Evolutionary conservation across 78 protist species (phyloP).

Genomic region (Pelomyxa schiedti): DNA sequence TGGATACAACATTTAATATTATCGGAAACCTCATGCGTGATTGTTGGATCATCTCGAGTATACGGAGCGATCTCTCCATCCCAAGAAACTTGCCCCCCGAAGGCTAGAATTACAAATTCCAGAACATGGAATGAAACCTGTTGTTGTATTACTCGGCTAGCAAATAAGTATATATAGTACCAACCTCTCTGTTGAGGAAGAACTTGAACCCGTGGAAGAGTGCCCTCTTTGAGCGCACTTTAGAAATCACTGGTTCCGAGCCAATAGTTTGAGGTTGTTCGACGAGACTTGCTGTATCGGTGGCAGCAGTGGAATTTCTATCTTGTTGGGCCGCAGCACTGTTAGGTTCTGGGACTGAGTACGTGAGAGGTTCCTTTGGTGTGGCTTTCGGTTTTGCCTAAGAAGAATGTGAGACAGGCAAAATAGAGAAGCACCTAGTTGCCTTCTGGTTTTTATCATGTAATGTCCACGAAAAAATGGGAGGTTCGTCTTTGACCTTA

Average conservation of each 20-base stretch:
- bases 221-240: no score
- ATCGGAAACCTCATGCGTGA: neutral
- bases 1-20: neutral
- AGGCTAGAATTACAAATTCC: slow-evolving; percentile 44
- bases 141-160: no score
- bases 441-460: no score
- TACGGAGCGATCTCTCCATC: slow-evolving; percentile 10
- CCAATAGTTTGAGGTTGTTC: no score
- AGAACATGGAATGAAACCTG: slow-evolving; percentile 42
- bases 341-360: slow-evolving; percentile 1
- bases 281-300: neutral
- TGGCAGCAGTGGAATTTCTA: no score
- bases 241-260: no score
- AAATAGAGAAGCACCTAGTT: no score
- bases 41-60: neutral
- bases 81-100: slow-evolving; percentile 67
- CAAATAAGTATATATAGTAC: no score
- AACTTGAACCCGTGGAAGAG: slow-evolving; percentile 23
- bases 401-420: neutral
- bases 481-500: neutral
- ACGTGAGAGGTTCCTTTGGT: slow-evolving; percentile 1
- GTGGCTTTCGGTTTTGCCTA: slow-evolving; percentile 2
- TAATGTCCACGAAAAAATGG: no score
- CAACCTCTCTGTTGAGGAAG: slow-evolving; percentile 58
- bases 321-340: slow-evolving; percentile 4